Evolutionary conservation across 306 rosid genomes (phyloP), one percentile per base, ranked within the genome.

Genomic region (Pueraria montana): DNA sequence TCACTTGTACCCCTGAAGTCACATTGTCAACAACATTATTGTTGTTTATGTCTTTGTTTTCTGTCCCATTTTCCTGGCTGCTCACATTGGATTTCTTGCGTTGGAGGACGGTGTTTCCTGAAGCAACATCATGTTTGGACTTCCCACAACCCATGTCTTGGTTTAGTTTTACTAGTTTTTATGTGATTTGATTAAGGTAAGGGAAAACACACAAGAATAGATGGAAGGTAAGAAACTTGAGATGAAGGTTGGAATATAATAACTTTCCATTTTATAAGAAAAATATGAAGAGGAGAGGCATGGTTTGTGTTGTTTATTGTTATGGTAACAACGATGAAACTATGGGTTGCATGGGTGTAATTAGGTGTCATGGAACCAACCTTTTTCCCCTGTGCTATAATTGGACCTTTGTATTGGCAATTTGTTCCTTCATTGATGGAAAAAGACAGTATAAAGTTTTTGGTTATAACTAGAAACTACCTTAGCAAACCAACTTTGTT

Each of bases 81-180:
- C 6, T 40, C 62, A 64, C 82, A 4, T 36, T 40, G n/a, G 92
- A 77, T 87, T 87, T 87, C 87, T 87, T 90, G 85, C 83, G 88
- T 53, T 66, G 80, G 69, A 87, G 72, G 81, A 88, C 23, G 3
- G 93, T 89, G 80, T 90, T 91, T 50, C 82, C 85, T 34, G 94
- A 81, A 52, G 84, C 94, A 55, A 95, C 89, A 43, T 86, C 95
- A 49, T 82, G 89, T 79, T 95, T 95, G 17, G 97, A 95, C 83
- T 95, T 91, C 55, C 95, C 93, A 59, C 97, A 93, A 55, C 95
- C 98, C 98, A 95, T 95, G 23, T 59, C 21, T 62, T 67, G n/a
- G 45, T 40, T 66, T 50, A 32, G 17, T 23, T 23, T 50, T 48
- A 23, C 0, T 63, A 63, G 24, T 64, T 79, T 40, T 81, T 81